These are phyloP conservation scores for Mycena pura DNA, from an alignment of 768 basidiomycete species.

Conservation along the genomic window DNA sequence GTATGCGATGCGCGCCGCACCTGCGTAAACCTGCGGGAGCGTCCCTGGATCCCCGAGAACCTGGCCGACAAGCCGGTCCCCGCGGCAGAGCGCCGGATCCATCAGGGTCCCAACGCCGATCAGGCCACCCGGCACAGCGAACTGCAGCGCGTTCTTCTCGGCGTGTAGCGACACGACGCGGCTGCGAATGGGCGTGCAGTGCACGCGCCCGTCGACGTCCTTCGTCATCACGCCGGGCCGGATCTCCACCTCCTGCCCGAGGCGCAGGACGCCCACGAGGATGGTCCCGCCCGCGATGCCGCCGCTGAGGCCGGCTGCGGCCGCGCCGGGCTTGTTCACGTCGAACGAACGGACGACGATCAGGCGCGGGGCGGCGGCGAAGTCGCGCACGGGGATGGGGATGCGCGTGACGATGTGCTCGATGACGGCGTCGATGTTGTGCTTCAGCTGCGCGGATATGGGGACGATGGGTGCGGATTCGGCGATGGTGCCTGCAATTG, in stretches of 20 bases:
- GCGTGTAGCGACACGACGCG: slow-evolving; percentile 91
- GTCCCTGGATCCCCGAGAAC: slow-evolving; percentile 95
- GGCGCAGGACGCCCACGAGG: slow-evolving; percentile 85
- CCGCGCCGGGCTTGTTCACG: slow-evolving; percentile 98
- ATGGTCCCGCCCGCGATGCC: slow-evolving; percentile 98
- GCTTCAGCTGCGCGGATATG: slow-evolving; percentile 97
- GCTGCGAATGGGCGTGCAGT: slow-evolving; percentile 93
- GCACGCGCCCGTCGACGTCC: slow-evolving; percentile 86
- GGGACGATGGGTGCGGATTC: slow-evolving; percentile 98
- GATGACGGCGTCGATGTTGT: slow-evolving; percentile 99
- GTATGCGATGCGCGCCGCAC: slow-evolving; percentile 44
- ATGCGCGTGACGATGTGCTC: slow-evolving; percentile 98
- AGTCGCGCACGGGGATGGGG: slow-evolving; percentile 93
- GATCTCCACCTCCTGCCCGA: slow-evolving; percentile 96
- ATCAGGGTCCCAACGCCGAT: slow-evolving; percentile 99
- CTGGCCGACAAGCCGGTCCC: slow-evolving; percentile 95
- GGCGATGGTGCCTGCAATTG: slow-evolving; percentile 86
- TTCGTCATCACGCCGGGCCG: slow-evolving; percentile 97
- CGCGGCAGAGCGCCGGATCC: slow-evolving; percentile 95
- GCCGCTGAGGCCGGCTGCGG: slow-evolving; percentile 96
- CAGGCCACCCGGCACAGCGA: slow-evolving; percentile 97
- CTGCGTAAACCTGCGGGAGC: slow-evolving; percentile 91
- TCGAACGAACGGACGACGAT: slow-evolving; percentile 99
- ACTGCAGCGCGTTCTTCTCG: slow-evolving; percentile 92
- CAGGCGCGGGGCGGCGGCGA: slow-evolving; percentile 87